Evolutionary conservation across 306 rosid genomes (phyloP).

Genomic region (Fagus crenata): DNA sequence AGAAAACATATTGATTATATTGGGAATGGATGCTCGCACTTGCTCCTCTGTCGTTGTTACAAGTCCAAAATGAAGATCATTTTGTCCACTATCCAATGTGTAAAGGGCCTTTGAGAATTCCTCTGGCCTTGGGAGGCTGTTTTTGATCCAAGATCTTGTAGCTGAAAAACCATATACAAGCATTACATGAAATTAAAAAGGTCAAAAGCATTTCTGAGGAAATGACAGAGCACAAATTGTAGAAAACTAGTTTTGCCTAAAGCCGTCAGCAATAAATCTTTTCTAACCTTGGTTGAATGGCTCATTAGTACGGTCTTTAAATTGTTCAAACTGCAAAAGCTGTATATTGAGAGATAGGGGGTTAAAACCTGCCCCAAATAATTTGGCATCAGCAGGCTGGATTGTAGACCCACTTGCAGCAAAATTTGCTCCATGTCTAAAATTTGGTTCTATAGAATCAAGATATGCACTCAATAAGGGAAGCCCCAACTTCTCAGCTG

Average conservation of each 20-base stretch:
- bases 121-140: slow-evolving; percentile 11
- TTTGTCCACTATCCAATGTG: slow-evolving; percentile 30
- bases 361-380: slow-evolving; percentile 26
- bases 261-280: not conserved
- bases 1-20: slow-evolving; percentile 5
- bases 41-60: slow-evolving; percentile 16
- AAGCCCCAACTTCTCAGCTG: slow-evolving; percentile 29
- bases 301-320: slow-evolving; percentile 22
- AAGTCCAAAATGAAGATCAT: slow-evolving; percentile 18
- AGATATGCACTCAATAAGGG: slow-evolving; percentile 31
- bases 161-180: slow-evolving; percentile 13
- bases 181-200: not conserved
- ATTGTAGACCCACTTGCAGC: slow-evolving; percentile 31
- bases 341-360: slow-evolving; percentile 28
- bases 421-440: slow-evolving; percentile 24
- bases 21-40: slow-evolving; percentile 17
- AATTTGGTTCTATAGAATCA: slow-evolving; percentile 28
- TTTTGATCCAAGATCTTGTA: not conserved
- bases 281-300: slow-evolving; percentile 16
- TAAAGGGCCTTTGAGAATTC: slow-evolving; percentile 29
- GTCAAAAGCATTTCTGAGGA: not conserved
- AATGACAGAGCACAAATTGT: not conserved
- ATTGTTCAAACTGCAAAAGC: slow-evolving; percentile 22
- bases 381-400: slow-evolving; percentile 11
- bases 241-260: no score